These are phyloP conservation scores for Neonectria neomacrospora DNA, from an alignment of 2,329 filamentous ascomycete species.

Conservation along the genomic window DNA sequence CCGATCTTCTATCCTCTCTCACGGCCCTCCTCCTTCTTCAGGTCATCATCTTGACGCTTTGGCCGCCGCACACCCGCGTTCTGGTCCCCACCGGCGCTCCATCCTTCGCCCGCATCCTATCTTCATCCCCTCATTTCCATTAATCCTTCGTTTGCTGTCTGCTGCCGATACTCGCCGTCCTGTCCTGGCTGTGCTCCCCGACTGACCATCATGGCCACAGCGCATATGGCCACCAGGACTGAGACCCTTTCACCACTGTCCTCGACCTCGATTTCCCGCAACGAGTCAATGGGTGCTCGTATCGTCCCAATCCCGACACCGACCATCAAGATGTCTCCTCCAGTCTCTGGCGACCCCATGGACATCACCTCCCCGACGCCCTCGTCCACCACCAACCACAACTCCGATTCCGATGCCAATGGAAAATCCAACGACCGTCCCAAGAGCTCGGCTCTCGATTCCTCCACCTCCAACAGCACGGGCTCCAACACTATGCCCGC, in stretches of 20 bases:
- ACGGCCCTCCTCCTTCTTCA: conserved; percentile 27
- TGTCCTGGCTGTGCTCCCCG: conserved; percentile 32
- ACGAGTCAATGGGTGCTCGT: conserved; percentile 61
- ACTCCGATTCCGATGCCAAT: conserved; percentile 55
- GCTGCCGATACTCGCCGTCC: conserved; percentile 25
- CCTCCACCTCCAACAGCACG: conserved; percentile 40
- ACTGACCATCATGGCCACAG: conserved; percentile 50
- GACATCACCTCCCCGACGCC: conserved; percentile 67
- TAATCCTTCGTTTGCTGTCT: conserved; percentile 24
- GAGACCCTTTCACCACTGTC: conserved; percentile 60
- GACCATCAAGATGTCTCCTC: conserved; percentile 68
- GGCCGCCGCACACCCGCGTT: conserved; percentile 33
- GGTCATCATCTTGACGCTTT: conserved; percentile 38
- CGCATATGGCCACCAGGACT: conserved; percentile 65
- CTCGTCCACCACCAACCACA: conserved; percentile 57
- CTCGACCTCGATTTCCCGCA: conserved; percentile 52
- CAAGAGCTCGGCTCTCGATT: conserved; percentile 55
- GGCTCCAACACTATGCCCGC: conserved; percentile 60
- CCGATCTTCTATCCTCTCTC: conserved; percentile 31
- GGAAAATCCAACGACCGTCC: conserved; percentile 50
- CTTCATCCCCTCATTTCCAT: conserved; percentile 32
- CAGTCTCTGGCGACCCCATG: conserved; percentile 69
- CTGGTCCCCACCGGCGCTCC: conserved; percentile 28
- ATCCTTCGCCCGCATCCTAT: conserved; percentile 32
- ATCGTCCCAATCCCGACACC: conserved; percentile 68